A percentile compares a stretch with the other conserved stretches of the same genome.
Conservation (phyloP, 2,329 filamentous ascomycete species). For the Fonsecaea erecta region DNA sequence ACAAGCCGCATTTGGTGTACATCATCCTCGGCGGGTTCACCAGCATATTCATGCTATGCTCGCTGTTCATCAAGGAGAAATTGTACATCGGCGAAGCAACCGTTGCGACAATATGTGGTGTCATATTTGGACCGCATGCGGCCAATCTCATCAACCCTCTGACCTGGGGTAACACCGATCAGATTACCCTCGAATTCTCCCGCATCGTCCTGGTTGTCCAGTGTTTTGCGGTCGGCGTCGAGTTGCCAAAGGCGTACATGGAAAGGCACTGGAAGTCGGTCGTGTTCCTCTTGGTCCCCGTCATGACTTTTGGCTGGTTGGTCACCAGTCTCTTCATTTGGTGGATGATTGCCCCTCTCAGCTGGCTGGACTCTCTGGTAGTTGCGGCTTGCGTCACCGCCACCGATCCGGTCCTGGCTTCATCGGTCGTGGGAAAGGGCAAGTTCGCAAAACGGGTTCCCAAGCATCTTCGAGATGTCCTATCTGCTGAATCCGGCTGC, state of each 20-base stretch:
- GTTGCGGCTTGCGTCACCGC: constrained; percentile 93
- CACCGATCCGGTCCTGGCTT: constrained; percentile 94
- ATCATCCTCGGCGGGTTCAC: constrained; percentile 98
- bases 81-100: constrained; percentile 99
- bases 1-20: constrained; percentile 95
- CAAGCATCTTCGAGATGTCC: constrained; percentile 91
- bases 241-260: constrained; percentile 81
- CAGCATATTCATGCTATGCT: constrained; percentile 96
- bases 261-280: constrained; percentile 97
- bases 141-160: constrained; percentile 66
- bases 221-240: constrained; percentile 74
- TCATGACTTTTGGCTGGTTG: constrained; percentile 90
- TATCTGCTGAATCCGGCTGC: constrained; percentile 96
- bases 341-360: constrained; percentile 79
- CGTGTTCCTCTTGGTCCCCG: constrained; percentile 81
- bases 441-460: constrained; percentile 98
- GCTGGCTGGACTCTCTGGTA: constrained; percentile 87
- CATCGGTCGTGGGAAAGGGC: constrained; percentile 96
- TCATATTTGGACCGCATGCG: constrained; percentile 71
- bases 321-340: constrained; percentile 92
- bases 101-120: constrained; percentile 74
- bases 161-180: constrained; percentile 69
- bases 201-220: constrained; percentile 73
- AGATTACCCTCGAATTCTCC: constrained; percentile 72
- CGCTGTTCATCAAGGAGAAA: constrained; percentile 96